Conservation (phyloP, 768 basidiomycete genomes). For the Goffeauzyma gilvescens region DNA sequence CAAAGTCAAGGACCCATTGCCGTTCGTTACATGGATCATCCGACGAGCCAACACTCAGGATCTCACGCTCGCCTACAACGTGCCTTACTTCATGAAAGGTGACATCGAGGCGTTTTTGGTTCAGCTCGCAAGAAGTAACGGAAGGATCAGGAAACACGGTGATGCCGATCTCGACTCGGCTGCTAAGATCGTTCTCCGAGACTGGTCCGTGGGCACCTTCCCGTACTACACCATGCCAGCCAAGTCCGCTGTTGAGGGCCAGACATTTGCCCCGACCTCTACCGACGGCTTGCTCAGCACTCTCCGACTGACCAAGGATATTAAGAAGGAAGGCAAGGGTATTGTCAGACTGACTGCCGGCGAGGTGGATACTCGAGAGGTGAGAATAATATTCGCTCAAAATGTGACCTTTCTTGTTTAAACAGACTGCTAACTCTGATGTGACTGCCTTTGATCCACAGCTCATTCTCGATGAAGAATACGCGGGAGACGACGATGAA, state of each 20-base stretch:
- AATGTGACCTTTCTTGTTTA: neutral
- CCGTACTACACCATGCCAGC: slow-evolving; percentile 51
- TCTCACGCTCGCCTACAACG: slow-evolving; percentile 68
- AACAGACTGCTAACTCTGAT: slow-evolving; percentile 4
- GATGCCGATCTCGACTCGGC: slow-evolving; percentile 53
- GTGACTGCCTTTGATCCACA: slow-evolving; percentile 23
- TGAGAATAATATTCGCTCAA: slow-evolving; percentile 32
- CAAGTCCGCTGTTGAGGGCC: slow-evolving; percentile 10
- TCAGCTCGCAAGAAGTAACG: slow-evolving; percentile 53
- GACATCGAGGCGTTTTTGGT: slow-evolving; percentile 56
- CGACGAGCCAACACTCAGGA: slow-evolving; percentile 54
- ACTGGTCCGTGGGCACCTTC: slow-evolving; percentile 63
- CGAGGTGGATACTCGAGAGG: slow-evolving; percentile 34
- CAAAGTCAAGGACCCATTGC: slow-evolving; percentile 58
- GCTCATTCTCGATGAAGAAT: slow-evolving; percentile 36
- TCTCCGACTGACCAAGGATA: slow-evolving; percentile 43
- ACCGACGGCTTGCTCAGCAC: slow-evolving; percentile 33
- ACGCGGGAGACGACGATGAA: slow-evolving; percentile 30
- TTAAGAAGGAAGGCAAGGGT: slow-evolving; percentile 42
- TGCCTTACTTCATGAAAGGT: slow-evolving; percentile 56
- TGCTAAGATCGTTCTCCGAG: slow-evolving; percentile 57
- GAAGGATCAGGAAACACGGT: slow-evolving; percentile 63
- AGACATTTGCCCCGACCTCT: slow-evolving; percentile 11
- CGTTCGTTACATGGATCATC: slow-evolving; percentile 53
- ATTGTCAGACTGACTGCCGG: slow-evolving; percentile 42